Conservation (phyloP, 306 rosid genomes). For the cucumber (Cucumis sativus) region DNA sequence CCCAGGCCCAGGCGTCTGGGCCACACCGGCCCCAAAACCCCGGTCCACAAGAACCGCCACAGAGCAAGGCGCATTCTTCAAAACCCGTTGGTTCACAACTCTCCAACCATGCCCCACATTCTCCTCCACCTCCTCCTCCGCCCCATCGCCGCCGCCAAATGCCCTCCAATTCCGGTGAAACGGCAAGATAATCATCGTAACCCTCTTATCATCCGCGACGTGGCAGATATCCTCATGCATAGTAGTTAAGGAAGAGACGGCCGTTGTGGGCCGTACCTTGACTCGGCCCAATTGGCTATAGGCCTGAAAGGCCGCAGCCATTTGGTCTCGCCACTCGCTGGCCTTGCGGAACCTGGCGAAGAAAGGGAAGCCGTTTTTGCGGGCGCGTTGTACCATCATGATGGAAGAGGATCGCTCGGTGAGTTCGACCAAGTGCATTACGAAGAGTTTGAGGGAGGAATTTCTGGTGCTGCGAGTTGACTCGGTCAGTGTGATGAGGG, state of each 20-base stretch:
- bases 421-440: slow-evolving; percentile 75
- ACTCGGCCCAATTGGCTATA: slow-evolving; percentile 53
- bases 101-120: slow-evolving; percentile 61
- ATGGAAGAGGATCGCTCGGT: slow-evolving; percentile 74
- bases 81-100: slow-evolving; percentile 54
- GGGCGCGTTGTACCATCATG: slow-evolving; percentile 44
- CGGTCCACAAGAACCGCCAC: slow-evolving; percentile 70
- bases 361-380: slow-evolving; percentile 61
- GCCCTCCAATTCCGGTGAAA: slow-evolving; percentile 55
- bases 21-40: slow-evolving; percentile 23
- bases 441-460: slow-evolving; percentile 39
- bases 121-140: slow-evolving; percentile 13
- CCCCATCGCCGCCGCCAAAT: background rate
- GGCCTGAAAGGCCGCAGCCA: slow-evolving; percentile 44
- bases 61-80: slow-evolving; percentile 58
- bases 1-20: slow-evolving; percentile 15
- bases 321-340: slow-evolving; percentile 32
- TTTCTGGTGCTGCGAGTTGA: slow-evolving; percentile 37
- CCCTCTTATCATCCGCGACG: slow-evolving; percentile 60
- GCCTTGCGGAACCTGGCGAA: slow-evolving; percentile 24
- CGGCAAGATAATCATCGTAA: slow-evolving; percentile 52
- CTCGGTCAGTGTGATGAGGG: slow-evolving; percentile 42
- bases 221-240: slow-evolving; percentile 77
- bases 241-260: slow-evolving; percentile 48
- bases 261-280: slow-evolving; percentile 45